phyloP scores from a whole-genome alignment of 345 rosid species.

The Syzygium oleosum region DNA sequence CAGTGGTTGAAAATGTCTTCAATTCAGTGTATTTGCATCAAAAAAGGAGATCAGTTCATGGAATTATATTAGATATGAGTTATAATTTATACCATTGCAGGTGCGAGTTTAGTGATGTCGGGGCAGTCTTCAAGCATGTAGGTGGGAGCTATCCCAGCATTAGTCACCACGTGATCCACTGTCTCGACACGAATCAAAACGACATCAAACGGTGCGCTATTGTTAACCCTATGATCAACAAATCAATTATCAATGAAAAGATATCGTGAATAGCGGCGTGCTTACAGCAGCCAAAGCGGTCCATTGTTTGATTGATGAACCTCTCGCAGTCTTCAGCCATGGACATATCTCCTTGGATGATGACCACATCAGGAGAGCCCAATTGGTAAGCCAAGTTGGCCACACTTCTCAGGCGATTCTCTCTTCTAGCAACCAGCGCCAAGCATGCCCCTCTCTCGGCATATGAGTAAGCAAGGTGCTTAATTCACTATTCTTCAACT shows the following conservation, averaged over 20 bases:
- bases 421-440: constrained; percentile 26
- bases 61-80: neutral
- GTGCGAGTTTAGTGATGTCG: neutral
- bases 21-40: neutral
- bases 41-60: neutral
- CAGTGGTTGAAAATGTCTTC: neutral
- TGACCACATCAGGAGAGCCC: constrained; percentile 19
- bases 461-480: constrained; percentile 32
- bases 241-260: neutral
- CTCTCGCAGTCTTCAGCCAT: constrained; percentile 11
- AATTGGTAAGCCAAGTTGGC: constrained; percentile 12
- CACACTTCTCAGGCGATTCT: constrained; percentile 5
- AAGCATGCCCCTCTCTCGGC: constrained; percentile 22
- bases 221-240: too few relatives aligned
- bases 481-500: neutral
- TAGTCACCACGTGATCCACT: constrained; percentile 18
- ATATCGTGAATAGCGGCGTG: neutral
- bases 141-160: constrained; percentile 10
- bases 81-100: constrained; percentile 5
- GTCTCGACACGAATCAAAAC: neutral
- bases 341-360: constrained; percentile 15
- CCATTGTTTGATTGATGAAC: constrained; percentile 5
- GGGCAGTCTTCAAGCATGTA: constrained; percentile 1
- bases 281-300: constrained; percentile 20
- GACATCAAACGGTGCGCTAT: neutral